phyloP scores from a whole-genome alignment of 2,329 filamentous ascomycete species.

The Dendrostoma leiphaemia region DNA sequence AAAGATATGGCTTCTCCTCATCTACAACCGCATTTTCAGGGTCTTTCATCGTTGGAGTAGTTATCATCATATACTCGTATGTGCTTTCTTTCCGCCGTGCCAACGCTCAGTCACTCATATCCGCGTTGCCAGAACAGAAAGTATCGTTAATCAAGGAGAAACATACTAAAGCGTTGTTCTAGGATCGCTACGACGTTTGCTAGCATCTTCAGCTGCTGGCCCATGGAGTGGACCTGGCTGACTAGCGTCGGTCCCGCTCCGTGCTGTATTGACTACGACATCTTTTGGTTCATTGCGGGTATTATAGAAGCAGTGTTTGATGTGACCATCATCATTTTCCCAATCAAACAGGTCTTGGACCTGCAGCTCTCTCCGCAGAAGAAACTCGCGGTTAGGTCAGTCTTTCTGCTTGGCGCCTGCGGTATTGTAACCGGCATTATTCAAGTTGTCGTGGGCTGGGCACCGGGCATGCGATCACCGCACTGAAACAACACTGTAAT shows the following conservation, averaged over 20 bases:
- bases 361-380: conserved; percentile 4
- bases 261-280: conserved; percentile 27
- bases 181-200: too few species aligned
- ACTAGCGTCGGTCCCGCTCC: conserved; percentile 18
- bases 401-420: neutral
- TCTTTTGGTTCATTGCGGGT: conserved; percentile 20
- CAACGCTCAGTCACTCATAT: too few species aligned
- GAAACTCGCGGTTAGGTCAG: neutral
- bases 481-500: conserved; percentile 1
- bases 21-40: too few species aligned
- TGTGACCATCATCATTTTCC: conserved; percentile 5
- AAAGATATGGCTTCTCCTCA: too few species aligned
- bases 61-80: too few species aligned
- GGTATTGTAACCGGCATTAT: conserved; percentile 10
- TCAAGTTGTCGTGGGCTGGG: neutral
- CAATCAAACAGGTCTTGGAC: neutral
- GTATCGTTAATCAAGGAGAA: too few species aligned
- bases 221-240: conserved; percentile 22
- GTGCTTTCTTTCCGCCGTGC: too few species aligned
- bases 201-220: conserved; percentile 24
- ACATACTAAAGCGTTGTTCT: too few species aligned
- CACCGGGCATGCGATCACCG: conserved; percentile 2
- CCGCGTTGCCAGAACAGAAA: too few species aligned
- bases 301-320: conserved; percentile 7
- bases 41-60: too few species aligned